Percentiles rank a stretch among this genome's conserved stretches.
Conservation (phyloP, 2,329 filamentous ascomycete species). For the Exophiala lecanii-corni region DNA sequence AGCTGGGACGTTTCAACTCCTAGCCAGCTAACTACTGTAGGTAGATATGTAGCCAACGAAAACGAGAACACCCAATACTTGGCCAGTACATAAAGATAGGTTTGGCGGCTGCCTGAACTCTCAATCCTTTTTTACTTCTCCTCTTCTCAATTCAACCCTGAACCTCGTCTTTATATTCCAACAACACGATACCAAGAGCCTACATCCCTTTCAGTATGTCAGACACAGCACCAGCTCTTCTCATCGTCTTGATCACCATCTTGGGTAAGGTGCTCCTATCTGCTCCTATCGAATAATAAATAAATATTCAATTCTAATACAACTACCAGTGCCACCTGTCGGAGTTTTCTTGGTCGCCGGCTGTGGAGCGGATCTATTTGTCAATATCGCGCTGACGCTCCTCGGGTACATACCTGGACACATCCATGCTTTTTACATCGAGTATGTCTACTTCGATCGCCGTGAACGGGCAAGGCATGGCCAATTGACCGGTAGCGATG, state of each 20-base stretch:
- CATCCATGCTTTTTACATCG: conserved; percentile 28
- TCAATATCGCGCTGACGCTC: conserved; percentile 85
- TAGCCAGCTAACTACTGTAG: no score
- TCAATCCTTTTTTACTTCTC: no score
- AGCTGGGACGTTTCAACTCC: no score
- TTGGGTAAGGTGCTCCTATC: conserved; percentile 17
- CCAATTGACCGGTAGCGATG: conserved; percentile 15
- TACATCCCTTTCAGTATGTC: conserved; percentile 24
- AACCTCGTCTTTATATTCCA: no score
- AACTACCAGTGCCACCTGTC: conserved; percentile 61
- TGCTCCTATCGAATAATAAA: background rate
- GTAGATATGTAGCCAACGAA: no score
- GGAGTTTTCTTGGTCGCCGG: conserved; percentile 92
- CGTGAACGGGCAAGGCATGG: conserved; percentile 24
- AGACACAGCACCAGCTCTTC: conserved; percentile 25
- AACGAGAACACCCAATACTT: no score
- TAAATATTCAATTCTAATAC: conserved; percentile 4
- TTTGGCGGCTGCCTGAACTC: no score
- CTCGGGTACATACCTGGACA: conserved; percentile 61
- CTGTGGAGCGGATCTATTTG: conserved; percentile 78
- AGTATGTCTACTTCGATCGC: conserved; percentile 29
- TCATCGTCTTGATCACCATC: conserved; percentile 28
- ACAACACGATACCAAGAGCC: no score
- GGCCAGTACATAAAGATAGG: no score
- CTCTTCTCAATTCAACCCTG: no score